Evolutionary conservation across 768 basidiomycete species (phyloP).

Genomic region (Termitomyces sp.): DNA sequence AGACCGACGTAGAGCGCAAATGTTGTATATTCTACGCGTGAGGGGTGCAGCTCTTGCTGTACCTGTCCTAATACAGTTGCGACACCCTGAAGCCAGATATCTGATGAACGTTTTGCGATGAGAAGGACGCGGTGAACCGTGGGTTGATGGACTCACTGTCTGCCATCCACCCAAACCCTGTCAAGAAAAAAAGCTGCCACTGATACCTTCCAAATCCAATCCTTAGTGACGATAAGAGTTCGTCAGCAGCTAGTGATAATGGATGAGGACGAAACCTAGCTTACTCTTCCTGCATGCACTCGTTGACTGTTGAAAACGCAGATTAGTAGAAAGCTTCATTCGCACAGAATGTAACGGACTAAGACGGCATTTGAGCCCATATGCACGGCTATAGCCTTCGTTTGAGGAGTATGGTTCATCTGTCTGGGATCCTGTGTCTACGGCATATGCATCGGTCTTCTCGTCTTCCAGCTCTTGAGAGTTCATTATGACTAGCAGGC

Average conservation of each 20-base stretch:
- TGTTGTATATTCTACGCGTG: conserved; percentile 40
- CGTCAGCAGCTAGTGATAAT: background rate
- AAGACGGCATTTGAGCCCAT: conserved; percentile 18
- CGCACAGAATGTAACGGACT: conserved; percentile 6
- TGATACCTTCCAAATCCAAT: conserved; percentile 50
- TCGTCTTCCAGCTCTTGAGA: conserved; percentile 1
- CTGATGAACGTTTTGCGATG: conserved; percentile 10
- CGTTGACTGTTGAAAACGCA: conserved; percentile 28
- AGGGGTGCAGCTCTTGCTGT: conserved; percentile 36
- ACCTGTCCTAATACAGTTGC: conserved; percentile 42
- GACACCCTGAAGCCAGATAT: conserved; percentile 44
- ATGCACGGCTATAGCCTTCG: conserved; percentile 14
- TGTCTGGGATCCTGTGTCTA: conserved; percentile 4
- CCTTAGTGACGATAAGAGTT: conserved; percentile 16
- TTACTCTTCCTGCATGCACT: conserved; percentile 41
- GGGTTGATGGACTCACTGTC: conserved; percentile 31
- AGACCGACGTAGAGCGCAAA: conserved; percentile 43
- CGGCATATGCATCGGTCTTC: background rate
- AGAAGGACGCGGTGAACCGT: background rate
- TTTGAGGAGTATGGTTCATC: background rate
- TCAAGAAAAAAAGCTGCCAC: conserved; percentile 39
- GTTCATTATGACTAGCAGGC: background rate
- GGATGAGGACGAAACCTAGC: background rate
- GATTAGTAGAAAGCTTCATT: background rate
- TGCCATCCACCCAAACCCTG: conserved; percentile 45